These are phyloP conservation scores for Vitellaria paradoxa DNA, from an alignment of 179 eudicot genomes.

Conservation along the genomic window DNA sequence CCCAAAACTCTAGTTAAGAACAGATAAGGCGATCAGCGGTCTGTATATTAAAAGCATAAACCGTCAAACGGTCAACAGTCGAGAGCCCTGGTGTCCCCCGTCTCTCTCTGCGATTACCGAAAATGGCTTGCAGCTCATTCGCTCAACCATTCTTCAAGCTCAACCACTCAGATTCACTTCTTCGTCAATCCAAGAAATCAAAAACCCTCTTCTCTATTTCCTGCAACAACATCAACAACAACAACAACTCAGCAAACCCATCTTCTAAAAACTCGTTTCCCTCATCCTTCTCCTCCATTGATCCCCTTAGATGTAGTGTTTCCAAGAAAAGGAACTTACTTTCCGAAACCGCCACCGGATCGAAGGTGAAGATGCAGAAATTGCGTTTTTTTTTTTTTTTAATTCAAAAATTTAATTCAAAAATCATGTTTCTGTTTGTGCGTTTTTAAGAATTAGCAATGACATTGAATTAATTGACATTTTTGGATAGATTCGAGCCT, in stretches of 20 bases:
- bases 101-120: not conserved
- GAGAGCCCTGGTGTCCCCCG: not conserved
- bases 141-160: conserved; percentile 22
- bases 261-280: conserved; percentile 16
- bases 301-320: conserved; percentile 10
- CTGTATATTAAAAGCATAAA: no score
- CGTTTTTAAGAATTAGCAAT: not conserved
- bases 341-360: not conserved
- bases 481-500: conserved; percentile 22
- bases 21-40: no score
- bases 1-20: no score
- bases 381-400: not conserved
- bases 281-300: conserved; percentile 9
- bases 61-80: conserved; percentile 9
- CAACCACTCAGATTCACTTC: conserved; percentile 15
- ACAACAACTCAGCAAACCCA: conserved; percentile 4
- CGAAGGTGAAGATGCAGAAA: conserved; percentile 17
- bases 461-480: conserved; percentile 1
- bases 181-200: conserved; percentile 24
- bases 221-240: not conserved
- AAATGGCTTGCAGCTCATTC: conserved; percentile 21
- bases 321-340: conserved; percentile 8
- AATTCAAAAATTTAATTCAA: not conserved
- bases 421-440: not conserved
- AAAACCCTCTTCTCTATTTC: conserved; percentile 13